Percentiles rank a stretch among this genome's conserved stretches.
phyloP scores from a whole-genome alignment of 2,329 filamentous ascomycete genomes.

The Trichoderma sp. region DNA sequence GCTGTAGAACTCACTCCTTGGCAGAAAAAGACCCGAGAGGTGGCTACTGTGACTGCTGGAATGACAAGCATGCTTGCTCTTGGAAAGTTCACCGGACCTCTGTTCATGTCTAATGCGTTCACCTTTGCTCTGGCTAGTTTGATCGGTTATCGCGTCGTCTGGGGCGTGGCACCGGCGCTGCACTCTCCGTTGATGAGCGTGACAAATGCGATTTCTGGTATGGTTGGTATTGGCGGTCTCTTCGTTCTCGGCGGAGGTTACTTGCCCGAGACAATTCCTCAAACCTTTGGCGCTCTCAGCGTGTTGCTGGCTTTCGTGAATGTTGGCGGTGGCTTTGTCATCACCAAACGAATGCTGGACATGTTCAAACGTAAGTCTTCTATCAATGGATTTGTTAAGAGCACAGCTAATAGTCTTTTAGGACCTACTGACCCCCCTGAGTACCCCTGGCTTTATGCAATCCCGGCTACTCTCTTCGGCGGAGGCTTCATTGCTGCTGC shows the following conservation, averaged over 20 bases:
- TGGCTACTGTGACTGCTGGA: conserved; percentile 71
- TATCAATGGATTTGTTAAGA: not conserved
- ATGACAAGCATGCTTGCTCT: conserved; percentile 76
- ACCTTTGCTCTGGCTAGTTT: conserved; percentile 81
- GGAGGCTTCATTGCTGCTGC: conserved; percentile 80
- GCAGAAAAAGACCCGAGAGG: conserved; percentile 76
- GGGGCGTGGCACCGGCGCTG: conserved; percentile 80
- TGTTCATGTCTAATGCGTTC: conserved; percentile 88
- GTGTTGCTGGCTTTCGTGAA: conserved; percentile 87
- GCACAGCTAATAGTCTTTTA: conserved; percentile 33
- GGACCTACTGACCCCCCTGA: conserved; percentile 82
- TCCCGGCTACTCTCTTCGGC: conserved; percentile 75
- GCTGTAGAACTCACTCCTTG: conserved; percentile 74
- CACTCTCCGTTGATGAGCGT: conserved; percentile 92
- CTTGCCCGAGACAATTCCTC: conserved; percentile 75
- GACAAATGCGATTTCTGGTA: conserved; percentile 88
- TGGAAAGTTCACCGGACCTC: conserved; percentile 76
- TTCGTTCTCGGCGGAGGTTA: conserved; percentile 87
- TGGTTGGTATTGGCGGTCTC: conserved; percentile 86
- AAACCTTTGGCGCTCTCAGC: conserved; percentile 74
- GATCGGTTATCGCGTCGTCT: conserved; percentile 85
- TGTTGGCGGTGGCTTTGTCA: conserved; percentile 84
- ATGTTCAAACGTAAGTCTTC: conserved; percentile 71
- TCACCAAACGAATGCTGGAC: conserved; percentile 91
- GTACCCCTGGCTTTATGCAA: conserved; percentile 82